Evolutionary conservation across 2,329 filamentous ascomycete species (phyloP), one percentile per base, ranked within the genome.

Genomic region (Thyridium curvatum): DNA sequence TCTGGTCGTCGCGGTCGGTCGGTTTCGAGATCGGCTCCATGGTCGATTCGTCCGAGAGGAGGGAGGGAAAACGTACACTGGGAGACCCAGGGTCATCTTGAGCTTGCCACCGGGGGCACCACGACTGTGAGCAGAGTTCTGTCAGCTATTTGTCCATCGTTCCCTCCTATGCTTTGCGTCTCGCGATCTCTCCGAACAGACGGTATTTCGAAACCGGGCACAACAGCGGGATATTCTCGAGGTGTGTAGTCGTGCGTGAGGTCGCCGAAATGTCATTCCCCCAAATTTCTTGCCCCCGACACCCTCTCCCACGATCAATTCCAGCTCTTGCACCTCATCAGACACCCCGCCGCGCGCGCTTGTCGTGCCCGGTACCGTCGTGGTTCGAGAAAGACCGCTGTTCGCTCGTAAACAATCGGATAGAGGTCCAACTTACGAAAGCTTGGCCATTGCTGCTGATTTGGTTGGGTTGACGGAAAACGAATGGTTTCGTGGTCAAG

Each of bases 81-180:
- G 93, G 64, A 98, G 89, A 96, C 88, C 93, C 74, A 98, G 88
- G 71, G 93, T 96, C 93, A 98, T 98, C 86, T 95, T 97, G 65
- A 97, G 86, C 86, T 98, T 98, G 86, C 94, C 94, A 82, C 93
- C 93, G 65, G 90, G 86, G 79, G 88, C 85, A 86, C 85, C 86
- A 81, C 88, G 79, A 53, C 79, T 83, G 57, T 56, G 51, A 39
- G 35, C 37, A 44, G 37, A 41, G 44, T 26, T 26, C 21, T 43
- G 60, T 68, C 54, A 68, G 61, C 56, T 18, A 30, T n/a, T 17
- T 8, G 13, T 12, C 12, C 3, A 34, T n/a, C n/a, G n/a, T 39
- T 18, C 26, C 10, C 29, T 34, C 18, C 29, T 33, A n/a, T 35
- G 32, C 18, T 41, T 16, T 12, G 17, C 21, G 6, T 6, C 21